Base-by-base conservation (phyloP, 1,284 basidiomycete species). In the Rhodotorula sp. region DNA sequence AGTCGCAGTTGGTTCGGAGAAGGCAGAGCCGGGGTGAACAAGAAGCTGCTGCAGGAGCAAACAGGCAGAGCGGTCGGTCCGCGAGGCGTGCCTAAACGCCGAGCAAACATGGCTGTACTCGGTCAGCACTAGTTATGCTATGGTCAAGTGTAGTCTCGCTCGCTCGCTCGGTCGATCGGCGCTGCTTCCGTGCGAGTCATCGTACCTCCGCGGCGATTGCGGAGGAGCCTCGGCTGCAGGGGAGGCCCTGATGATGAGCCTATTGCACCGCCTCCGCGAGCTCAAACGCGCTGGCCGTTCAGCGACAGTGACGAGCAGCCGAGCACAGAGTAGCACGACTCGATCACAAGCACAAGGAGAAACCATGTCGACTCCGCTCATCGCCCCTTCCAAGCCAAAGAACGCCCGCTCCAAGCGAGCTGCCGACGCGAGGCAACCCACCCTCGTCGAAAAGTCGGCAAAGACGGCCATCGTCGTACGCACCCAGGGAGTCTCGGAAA, bases 381-480 rank as follows among this genome's bases (percentile, higher is more conserved):
- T 72, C 62, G 72, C 69, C 7, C 69, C 70, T 70, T 93, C 93
- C 82, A 97, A 97, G 85, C 93, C 95, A 47, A 93, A 92, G 84
- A 98, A 97, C 85, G 95, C 97, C 1, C 88, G 95, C 55, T 91
- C 92, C n/a, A 99, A 99, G 83, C 87, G 97, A 73, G 95, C 88
- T 0, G 80, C 97, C 77, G 91, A 93, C 60, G 90, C 90, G 60
- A 86, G 94, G 47, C 90, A 91, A 79, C 87, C 95, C 3, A 93
- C 95, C 79, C 87, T 93, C 77, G 86, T 95, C 26, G 75, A 76
- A 69, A 95, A 99, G 84, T 91, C 92, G 78, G 86, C 88, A 67
- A 87, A 87, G 81, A 86, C 89, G 38, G 90, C 90, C 31, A 87
- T 99, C 76, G 97, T 99, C 80, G 93, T 97, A 52, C 87, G 89